Conservation (phyloP, 2,329 filamentous ascomycete genomes). For the Rhynchosporium secalis region DNA sequence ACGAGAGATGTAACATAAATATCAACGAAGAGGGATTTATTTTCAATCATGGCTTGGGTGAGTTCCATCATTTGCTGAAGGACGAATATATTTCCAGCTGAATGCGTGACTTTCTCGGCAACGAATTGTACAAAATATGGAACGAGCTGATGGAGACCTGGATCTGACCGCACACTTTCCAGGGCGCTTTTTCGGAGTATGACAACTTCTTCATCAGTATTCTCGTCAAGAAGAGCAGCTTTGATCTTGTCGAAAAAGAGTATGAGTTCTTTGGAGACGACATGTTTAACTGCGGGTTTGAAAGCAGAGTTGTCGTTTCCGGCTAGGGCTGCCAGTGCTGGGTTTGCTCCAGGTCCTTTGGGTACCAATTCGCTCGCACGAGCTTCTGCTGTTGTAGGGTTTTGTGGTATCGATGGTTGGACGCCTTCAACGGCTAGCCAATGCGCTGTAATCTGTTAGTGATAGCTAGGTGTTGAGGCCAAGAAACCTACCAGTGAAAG, state of each 20-base stretch:
- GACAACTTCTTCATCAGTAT: slow-evolving; percentile 73
- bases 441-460: slow-evolving; percentile 61
- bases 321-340: slow-evolving; percentile 77
- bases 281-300: slow-evolving; percentile 92
- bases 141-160: slow-evolving; percentile 89
- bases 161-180: slow-evolving; percentile 82
- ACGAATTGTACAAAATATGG: slow-evolving; percentile 98
- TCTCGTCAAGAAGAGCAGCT: slow-evolving; percentile 82
- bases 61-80: slow-evolving; percentile 92
- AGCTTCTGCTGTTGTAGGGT: slow-evolving; percentile 83
- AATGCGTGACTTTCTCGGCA: slow-evolving; percentile 92
- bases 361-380: slow-evolving; percentile 82
- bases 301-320: slow-evolving; percentile 82
- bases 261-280: slow-evolving; percentile 92
- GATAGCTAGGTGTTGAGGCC: background rate
- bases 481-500: slow-evolving; percentile 71
- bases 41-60: slow-evolving; percentile 79
- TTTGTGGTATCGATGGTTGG: slow-evolving; percentile 93
- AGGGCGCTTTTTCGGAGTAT: slow-evolving; percentile 80
- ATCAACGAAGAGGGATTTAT: slow-evolving; percentile 72
- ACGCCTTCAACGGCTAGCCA: slow-evolving; percentile 98
- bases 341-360: slow-evolving; percentile 86
- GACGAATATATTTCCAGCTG: slow-evolving; percentile 84
- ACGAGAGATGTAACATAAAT: slow-evolving; percentile 67
- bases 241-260: slow-evolving; percentile 97